Percentiles rank a stretch among this genome's conserved stretches.
Conservation (phyloP, 331 rosid genomes). For the Phaseolus coccineus region DNA sequence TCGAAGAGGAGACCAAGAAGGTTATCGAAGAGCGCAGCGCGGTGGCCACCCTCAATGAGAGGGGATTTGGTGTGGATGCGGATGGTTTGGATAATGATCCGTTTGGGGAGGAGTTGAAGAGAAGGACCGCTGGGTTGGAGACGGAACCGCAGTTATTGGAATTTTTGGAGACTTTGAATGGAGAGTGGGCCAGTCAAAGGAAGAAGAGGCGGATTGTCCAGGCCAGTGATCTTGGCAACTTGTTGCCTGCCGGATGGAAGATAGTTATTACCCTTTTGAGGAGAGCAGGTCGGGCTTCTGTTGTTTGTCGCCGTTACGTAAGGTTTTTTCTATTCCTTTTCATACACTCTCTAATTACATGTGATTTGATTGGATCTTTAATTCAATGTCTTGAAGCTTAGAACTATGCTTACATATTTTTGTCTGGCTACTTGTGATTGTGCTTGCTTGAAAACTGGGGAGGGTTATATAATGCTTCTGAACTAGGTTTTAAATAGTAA, state of each 20-base stretch:
- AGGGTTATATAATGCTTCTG: background rate
- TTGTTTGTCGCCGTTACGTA: constrained; percentile 71
- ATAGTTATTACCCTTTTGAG: constrained; percentile 61
- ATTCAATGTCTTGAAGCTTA: background rate
- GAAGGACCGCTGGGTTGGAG: constrained; percentile 65
- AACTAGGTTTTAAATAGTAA: background rate
- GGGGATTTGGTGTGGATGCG: constrained; percentile 41
- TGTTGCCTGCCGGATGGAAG: constrained; percentile 75
- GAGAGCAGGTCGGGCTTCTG: constrained; percentile 55
- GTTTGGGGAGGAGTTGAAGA: constrained; percentile 59
- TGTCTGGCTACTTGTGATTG: background rate
- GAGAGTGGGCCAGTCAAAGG: constrained; percentile 72
- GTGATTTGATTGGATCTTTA: background rate
- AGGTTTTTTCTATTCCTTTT: constrained; percentile 55
- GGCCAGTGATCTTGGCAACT: constrained; percentile 55
- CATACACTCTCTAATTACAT: background rate
- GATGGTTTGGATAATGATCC: constrained; percentile 54
- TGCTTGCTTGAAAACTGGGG: background rate
- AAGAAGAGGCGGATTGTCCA: constrained; percentile 73
- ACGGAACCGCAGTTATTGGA: constrained; percentile 56
- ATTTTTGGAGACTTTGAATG: constrained; percentile 62
- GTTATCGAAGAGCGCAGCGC: constrained; percentile 19
- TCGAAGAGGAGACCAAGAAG: background rate
- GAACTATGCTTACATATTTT: background rate
- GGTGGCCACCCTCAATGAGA: constrained; percentile 17